A percentile compares a stretch with the other conserved stretches of the same genome.
phyloP scores from a whole-genome alignment of 768 basidiomycete species.

The Sporobolomyces roseus region DNA sequence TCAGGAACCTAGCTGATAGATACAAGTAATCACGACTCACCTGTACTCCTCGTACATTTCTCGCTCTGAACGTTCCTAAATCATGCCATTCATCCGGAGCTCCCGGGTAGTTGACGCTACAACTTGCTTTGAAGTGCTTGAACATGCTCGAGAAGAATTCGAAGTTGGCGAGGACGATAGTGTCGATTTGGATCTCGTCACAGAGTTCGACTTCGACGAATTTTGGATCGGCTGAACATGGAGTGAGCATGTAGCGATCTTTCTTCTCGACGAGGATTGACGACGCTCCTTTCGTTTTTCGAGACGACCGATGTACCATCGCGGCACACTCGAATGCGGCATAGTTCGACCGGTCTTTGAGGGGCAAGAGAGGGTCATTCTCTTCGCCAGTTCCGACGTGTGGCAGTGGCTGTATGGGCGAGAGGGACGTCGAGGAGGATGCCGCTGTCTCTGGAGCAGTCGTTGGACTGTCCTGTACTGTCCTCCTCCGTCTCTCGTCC shows the following conservation, averaged over 20 bases:
- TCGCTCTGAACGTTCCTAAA: slow-evolving; percentile 74
- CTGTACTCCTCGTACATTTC: slow-evolving; percentile 87
- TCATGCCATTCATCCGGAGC: slow-evolving; percentile 63
- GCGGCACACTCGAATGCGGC: slow-evolving; percentile 90
- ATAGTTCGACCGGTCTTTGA: slow-evolving; percentile 89
- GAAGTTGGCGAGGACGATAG: slow-evolving; percentile 90
- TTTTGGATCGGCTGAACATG: slow-evolving; percentile 62
- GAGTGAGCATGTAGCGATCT: slow-evolving; percentile 94
- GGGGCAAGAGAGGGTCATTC: slow-evolving; percentile 42
- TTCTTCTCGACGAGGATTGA: slow-evolving; percentile 77
- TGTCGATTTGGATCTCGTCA: slow-evolving; percentile 95
- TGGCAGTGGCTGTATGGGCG: slow-evolving; percentile 36
- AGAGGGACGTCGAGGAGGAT: background rate
- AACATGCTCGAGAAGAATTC: slow-evolving; percentile 98
- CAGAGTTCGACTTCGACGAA: slow-evolving; percentile 94
- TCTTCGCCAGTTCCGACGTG: slow-evolving; percentile 41
- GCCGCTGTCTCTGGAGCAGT: background rate
- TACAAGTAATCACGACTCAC: slow-evolving; percentile 52
- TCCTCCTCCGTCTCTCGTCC: background rate
- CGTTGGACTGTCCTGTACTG: background rate
- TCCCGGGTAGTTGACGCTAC: slow-evolving; percentile 59
- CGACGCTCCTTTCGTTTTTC: slow-evolving; percentile 71
- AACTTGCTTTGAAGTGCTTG: slow-evolving; percentile 82
- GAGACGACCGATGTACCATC: slow-evolving; percentile 78
- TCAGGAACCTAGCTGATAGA: background rate